Conservation (phyloP, 2,329 filamentous ascomycete genomes). For the Colletotrichum godetiae region DNA sequence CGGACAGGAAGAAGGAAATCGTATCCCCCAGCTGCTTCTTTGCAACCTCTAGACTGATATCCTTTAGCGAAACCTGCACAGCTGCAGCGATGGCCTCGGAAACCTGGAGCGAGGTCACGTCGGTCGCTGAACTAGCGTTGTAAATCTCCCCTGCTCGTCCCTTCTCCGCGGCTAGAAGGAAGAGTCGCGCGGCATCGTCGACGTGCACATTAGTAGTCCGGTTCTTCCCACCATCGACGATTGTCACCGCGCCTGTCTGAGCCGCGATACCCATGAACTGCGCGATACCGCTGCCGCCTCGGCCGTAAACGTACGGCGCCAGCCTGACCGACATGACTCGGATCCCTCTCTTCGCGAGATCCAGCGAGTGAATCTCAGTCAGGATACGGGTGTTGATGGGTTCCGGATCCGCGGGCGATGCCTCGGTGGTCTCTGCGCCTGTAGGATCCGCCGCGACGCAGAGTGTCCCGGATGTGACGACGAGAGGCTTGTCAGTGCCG, state of each 20-base stretch:
- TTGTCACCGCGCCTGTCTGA: constrained; percentile 41
- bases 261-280: constrained; percentile 46
- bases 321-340: constrained; percentile 50
- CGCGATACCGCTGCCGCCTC: constrained; percentile 50
- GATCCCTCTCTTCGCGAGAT: constrained; percentile 44
- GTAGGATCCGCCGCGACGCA: constrained; percentile 38
- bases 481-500: constrained; percentile 48
- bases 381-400: constrained; percentile 41
- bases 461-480: constrained; percentile 48
- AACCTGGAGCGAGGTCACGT: constrained; percentile 46
- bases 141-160: constrained; percentile 46
- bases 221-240: constrained; percentile 44
- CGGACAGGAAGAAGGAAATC: constrained; percentile 46
- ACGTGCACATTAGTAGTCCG: constrained; percentile 51
- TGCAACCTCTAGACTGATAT: constrained; percentile 41
- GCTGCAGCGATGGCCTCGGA: constrained; percentile 39
- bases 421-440: constrained; percentile 44
- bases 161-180: constrained; percentile 50
- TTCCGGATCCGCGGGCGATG: constrained; percentile 37
- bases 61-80: constrained; percentile 39
- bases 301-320: constrained; percentile 57
- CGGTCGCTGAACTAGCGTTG: constrained; percentile 46
- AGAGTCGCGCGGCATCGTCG: constrained; percentile 55
- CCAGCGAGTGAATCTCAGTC: constrained; percentile 46
- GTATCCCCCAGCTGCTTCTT: constrained; percentile 42